Conservation (phyloP, 2,329 filamentous ascomycete species). For the Sporothrix brunneoviolacea region DNA sequence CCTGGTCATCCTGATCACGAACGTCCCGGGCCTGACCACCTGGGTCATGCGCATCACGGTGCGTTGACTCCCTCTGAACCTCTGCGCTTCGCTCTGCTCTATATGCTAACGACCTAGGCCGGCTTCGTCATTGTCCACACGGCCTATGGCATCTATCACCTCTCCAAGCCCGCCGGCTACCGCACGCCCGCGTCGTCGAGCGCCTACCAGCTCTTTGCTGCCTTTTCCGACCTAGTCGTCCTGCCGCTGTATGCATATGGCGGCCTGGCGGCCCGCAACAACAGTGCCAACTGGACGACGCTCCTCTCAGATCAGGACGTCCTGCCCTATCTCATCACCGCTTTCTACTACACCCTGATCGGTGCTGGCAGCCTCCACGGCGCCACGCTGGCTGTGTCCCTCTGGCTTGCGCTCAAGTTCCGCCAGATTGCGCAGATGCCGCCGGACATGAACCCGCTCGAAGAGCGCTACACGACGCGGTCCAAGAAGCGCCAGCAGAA, state of each 20-base stretch:
- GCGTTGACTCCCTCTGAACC: conserved; percentile 30
- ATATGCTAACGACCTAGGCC: conserved; percentile 45
- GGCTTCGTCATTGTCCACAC: conserved; percentile 67
- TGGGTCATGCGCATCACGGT: conserved; percentile 76
- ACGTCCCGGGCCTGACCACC: conserved; percentile 55
- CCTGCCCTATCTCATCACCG: conserved; percentile 55
- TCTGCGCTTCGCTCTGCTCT: neutral
- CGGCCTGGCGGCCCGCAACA: conserved; percentile 39
- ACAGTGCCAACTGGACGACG: conserved; percentile 56
- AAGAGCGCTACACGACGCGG: conserved; percentile 73
- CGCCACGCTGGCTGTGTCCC: conserved; percentile 60
- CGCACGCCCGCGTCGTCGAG: conserved; percentile 74
- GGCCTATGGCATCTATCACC: conserved; percentile 74
- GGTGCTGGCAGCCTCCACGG: conserved; percentile 61
- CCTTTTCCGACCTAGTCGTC: conserved; percentile 58
- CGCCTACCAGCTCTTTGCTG: conserved; percentile 83
- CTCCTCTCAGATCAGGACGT: conserved; percentile 51
- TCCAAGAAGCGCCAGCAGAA: conserved; percentile 20
- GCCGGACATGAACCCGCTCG: conserved; percentile 91
- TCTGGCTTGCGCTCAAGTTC: conserved; percentile 74
- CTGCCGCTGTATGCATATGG: conserved; percentile 52
- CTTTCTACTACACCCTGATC: conserved; percentile 62
- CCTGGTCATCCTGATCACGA: conserved; percentile 69
- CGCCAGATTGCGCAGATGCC: conserved; percentile 74
- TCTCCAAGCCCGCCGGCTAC: conserved; percentile 60